Evolutionary conservation across 805 yeast genomes (phyloP).

Genomic region (Ogataea salicorniae): DNA sequence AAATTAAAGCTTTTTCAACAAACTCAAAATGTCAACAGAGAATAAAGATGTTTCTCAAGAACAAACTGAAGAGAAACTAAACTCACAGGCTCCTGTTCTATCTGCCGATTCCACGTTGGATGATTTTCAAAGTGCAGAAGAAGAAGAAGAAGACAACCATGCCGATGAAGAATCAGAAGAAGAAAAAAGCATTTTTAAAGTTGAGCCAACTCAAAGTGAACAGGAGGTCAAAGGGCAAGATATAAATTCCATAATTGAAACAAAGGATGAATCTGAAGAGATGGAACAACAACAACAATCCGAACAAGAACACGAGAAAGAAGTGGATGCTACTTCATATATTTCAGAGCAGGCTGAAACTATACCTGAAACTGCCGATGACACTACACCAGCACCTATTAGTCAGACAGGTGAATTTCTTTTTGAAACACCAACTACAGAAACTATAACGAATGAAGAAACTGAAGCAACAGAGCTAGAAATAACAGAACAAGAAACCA

Average conservation of each 20-base stretch:
- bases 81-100: neutral
- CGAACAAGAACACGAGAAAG: neutral
- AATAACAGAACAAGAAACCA: too few relatives aligned
- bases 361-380: too few relatives aligned
- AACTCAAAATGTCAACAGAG: too few relatives aligned
- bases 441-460: too few relatives aligned
- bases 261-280: neutral
- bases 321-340: neutral
- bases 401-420: too few relatives aligned
- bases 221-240: neutral
- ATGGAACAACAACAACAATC: slow-evolving; percentile 3
- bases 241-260: slow-evolving; percentile 1
- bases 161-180: slow-evolving; percentile 10
- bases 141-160: slow-evolving; percentile 7
- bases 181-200: neutral
- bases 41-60: neutral
- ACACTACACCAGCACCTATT: too few relatives aligned
- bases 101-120: slow-evolving; percentile 4
- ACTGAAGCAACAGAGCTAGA: too few relatives aligned
- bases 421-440: too few relatives aligned
- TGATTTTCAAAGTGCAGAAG: slow-evolving; percentile 12
- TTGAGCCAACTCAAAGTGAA: neutral
- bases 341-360: too few relatives aligned
- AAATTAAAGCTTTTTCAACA: too few relatives aligned
- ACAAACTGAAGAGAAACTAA: neutral